Evolutionary conservation across 768 basidiomycete species (phyloP).

Genomic region (Boletus insuetus): DNA sequence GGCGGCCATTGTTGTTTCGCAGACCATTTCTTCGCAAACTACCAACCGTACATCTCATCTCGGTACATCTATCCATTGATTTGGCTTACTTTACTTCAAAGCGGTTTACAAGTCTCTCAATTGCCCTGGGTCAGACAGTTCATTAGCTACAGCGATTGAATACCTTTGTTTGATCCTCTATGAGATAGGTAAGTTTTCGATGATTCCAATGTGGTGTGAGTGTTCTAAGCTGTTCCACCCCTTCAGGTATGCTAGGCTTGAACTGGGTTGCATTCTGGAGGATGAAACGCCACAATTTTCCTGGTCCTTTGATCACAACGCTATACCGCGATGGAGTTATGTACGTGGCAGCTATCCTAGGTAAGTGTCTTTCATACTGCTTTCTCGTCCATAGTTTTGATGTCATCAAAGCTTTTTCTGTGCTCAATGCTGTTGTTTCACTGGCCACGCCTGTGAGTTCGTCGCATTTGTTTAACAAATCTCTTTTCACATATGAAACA

Average conservation of each 20-base stretch:
- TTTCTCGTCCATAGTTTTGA: background rate
- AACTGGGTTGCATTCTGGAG: conserved; percentile 16
- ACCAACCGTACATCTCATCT: conserved; percentile 2
- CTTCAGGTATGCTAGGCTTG: conserved; percentile 15
- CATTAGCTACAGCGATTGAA: conserved; percentile 6
- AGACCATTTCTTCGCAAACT: conserved; percentile 1
- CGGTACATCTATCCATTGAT: background rate
- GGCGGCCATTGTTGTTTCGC: conserved; percentile 4
- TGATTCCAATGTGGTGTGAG: background rate
- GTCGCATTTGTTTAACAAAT: background rate
- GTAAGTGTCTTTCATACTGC: background rate
- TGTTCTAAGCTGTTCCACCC: background rate
- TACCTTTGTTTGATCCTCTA: conserved; percentile 14
- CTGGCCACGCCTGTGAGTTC: conserved; percentile 8
- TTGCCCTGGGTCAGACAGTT: conserved; percentile 6
- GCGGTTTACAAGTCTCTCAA: conserved; percentile 11
- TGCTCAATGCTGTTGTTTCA: conserved; percentile 15
- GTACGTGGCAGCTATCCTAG: conserved; percentile 16
- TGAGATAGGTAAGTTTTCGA: conserved; percentile 8
- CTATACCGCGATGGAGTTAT: conserved; percentile 19
- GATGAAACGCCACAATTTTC: conserved; percentile 11
- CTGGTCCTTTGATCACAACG: conserved; percentile 7
- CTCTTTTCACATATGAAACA: background rate
- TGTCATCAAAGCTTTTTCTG: conserved; percentile 11
- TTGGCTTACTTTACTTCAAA: background rate